These are phyloP conservation scores for Gossypium ekmanianum DNA, from an alignment of 345 rosid species.

Conservation along the genomic window DNA sequence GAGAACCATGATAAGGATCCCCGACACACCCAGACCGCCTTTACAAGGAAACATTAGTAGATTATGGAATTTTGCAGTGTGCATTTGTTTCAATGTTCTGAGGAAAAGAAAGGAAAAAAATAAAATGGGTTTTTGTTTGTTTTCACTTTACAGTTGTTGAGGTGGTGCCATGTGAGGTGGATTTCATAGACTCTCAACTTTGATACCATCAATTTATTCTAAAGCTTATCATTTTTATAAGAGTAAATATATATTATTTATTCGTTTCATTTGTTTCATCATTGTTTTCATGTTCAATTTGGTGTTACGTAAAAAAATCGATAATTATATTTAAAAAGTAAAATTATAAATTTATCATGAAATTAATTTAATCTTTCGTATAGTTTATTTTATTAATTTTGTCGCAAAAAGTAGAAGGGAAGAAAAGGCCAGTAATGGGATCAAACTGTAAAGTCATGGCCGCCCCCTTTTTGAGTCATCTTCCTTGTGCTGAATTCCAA, in stretches of 20 bases:
- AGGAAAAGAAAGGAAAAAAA: neutral
- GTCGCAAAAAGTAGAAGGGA: neutral
- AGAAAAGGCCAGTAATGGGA: neutral
- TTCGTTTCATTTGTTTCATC: no score
- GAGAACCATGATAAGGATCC: neutral
- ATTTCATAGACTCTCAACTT: neutral
- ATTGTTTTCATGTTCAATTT: no score
- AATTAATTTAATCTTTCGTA: no score
- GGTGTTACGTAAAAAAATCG: no score
- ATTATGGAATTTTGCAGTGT: neutral
- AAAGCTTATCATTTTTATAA: no score
- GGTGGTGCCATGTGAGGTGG: conserved; percentile 4
- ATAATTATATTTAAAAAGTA: no score
- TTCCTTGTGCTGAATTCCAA: neutral
- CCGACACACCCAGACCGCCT: neutral
- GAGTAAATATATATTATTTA: no score
- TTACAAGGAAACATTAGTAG: neutral
- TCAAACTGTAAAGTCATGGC: neutral
- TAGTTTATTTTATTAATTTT: no score
- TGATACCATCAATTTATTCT: no score
- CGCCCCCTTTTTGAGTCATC: neutral
- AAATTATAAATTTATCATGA: no score
- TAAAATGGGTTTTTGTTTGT: neutral
- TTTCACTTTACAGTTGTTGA: conserved; percentile 2
- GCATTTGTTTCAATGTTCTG: neutral